Base-by-base conservation (phyloP, 441 rosid genomes). In the Aquilaria agallochum region DNA sequence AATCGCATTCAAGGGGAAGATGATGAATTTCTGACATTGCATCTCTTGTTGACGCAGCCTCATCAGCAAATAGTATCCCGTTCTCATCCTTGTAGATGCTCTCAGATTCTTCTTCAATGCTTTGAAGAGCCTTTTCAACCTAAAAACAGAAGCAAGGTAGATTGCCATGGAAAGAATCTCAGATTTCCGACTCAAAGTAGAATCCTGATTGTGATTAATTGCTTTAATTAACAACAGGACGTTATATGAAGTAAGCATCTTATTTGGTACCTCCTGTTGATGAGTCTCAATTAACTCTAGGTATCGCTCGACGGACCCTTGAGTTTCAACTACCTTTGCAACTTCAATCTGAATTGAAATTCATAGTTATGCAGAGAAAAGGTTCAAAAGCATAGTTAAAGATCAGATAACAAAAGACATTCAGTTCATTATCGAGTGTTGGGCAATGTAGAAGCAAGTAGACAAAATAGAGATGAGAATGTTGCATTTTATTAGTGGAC, bases 241-340 rank as follows among this genome's bases (percentile, higher is more conserved):
- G 9, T 10, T 5, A 40, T 40, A 40, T 10, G 9, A 40, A 6
- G 45, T 20, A 40, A 40, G 45, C 9, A 40, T 40, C 45, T 40
- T 40, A 40, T n/a, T n/a, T 59, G 62, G 62, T 81, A 91, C 99
- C 95, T 94, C 99, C 68, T 82, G 88, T 62, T 91, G 99, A 76
- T 94, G 99, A 75, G 99, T 94, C 77, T 94, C 96, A 58, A 91
- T 89, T 71, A 94, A 80, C 77, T 91, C 99, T 73, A 94, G 74
- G 72, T 85, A 94, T 58, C 92, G 76, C 57, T 94, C 98, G 79
- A 93, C 68, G 58, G 80, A 76, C 53, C 84, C 76, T 79, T 94
- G 97, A 5, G 89, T 87, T 78, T 94, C 95, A 56, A 91, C 98
- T 75, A 91, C 98, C 83, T 91, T 90, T 60, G 96, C 97, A 74